Conservation (phyloP, 495 filamentous ascomycete genomes). For the Penicillium roqueforti region DNA sequence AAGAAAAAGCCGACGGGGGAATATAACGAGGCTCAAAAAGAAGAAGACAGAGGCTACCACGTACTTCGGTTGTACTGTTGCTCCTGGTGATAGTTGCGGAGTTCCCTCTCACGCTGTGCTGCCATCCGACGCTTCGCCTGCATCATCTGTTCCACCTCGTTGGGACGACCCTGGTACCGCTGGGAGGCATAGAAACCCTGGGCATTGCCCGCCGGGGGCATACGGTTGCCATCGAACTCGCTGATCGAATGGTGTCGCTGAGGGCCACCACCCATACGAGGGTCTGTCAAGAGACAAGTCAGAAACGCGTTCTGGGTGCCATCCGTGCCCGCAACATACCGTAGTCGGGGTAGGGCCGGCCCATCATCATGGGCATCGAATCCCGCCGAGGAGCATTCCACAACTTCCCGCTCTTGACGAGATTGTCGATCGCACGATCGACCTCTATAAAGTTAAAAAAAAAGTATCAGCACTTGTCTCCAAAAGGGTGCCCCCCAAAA, state of each 20-base stretch:
- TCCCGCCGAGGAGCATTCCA: slow-evolving; percentile 80
- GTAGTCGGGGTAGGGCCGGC: slow-evolving; percentile 58
- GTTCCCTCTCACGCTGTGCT: slow-evolving; percentile 95
- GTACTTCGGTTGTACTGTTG: slow-evolving; percentile 99
- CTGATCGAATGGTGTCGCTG: slow-evolving; percentile 79
- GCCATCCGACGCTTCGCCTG: slow-evolving; percentile 98
- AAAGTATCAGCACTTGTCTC: slow-evolving; percentile 10
- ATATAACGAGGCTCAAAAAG: slow-evolving; percentile 30
- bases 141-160: slow-evolving; percentile 97
- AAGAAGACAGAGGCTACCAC: slow-evolving; percentile 48
- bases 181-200: slow-evolving; percentile 94
- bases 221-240: slow-evolving; percentile 75
- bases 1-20: slow-evolving; percentile 27
- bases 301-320: slow-evolving; percentile 20
- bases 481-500: background rate
- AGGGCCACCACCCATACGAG: slow-evolving; percentile 44
- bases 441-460: slow-evolving; percentile 66
- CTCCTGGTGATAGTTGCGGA: slow-evolving; percentile 99
- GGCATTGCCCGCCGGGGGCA: slow-evolving; percentile 72
- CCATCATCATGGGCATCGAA: slow-evolving; percentile 69
- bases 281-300: slow-evolving; percentile 38
- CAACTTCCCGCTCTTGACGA: slow-evolving; percentile 92
- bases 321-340: slow-evolving; percentile 38
- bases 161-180: slow-evolving; percentile 85
- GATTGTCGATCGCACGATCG: slow-evolving; percentile 90